A percentile compares a stretch with the other conserved stretches of the same genome.
These are phyloP conservation scores for Basidioascus undulatus DNA, from an alignment of 768 basidiomycete species.

Conservation along the genomic window DNA sequence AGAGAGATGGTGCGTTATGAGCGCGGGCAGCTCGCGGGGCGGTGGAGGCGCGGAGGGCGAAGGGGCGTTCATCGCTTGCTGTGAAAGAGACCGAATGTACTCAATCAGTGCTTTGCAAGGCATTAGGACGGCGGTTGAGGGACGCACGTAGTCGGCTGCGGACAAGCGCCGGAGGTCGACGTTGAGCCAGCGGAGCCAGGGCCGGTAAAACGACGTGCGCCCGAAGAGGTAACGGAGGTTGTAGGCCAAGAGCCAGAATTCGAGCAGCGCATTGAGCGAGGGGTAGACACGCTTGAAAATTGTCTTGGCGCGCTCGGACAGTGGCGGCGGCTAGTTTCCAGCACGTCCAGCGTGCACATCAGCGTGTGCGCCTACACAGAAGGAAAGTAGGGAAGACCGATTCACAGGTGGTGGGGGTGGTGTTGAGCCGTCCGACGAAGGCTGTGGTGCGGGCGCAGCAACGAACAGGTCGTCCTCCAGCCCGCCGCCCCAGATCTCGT, in stretches of 20 bases:
- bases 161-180: slow-evolving; percentile 58
- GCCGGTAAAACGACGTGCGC: slow-evolving; percentile 58
- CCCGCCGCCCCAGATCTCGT: slow-evolving; percentile 70
- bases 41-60: slow-evolving; percentile 5
- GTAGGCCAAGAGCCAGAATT: slow-evolving; percentile 57
- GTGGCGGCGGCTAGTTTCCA: neutral
- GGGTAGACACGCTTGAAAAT: slow-evolving; percentile 57
- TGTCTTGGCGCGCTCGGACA: slow-evolving; percentile 10
- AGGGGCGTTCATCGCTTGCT: neutral
- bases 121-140: neutral
- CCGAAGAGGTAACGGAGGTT: slow-evolving; percentile 83
- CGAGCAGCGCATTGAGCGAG: slow-evolving; percentile 48
- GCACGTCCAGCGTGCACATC: neutral
- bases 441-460: too few species aligned
- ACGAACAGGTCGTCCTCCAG: slow-evolving; percentile 20
- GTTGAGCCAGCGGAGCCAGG: slow-evolving; percentile 72
- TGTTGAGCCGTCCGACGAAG: too few species aligned
- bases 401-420: too few species aligned
- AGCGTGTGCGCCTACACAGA: too few species aligned
- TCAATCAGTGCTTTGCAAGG: neutral
- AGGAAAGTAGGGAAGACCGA: too few species aligned
- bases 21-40: slow-evolving; percentile 8
- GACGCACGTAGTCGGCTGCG: slow-evolving; percentile 49
- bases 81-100: neutral
- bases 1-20: too few species aligned